phyloP scores from a whole-genome alignment of 2,329 filamentous ascomycete genomes.

The Fusarium xylarioides region DNA sequence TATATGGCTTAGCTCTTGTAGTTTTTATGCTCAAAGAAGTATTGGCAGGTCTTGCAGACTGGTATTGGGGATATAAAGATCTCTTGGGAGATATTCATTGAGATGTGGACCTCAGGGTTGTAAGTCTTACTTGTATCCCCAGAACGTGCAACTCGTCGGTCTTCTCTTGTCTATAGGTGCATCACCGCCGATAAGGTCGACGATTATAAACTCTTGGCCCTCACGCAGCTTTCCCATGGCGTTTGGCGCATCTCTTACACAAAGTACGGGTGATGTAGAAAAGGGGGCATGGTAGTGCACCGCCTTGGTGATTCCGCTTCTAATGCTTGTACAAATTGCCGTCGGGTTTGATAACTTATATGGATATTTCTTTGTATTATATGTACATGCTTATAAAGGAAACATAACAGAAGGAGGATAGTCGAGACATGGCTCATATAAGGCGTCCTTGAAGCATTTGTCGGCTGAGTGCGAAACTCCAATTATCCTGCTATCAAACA shows the following conservation, averaged over 20 bases:
- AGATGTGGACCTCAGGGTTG: background rate
- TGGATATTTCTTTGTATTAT: background rate
- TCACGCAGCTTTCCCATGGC: too few relatives aligned
- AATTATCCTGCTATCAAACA: background rate
- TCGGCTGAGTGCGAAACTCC: too few relatives aligned
- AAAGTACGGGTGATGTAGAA: background rate
- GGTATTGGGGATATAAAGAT: background rate
- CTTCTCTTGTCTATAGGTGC: background rate
- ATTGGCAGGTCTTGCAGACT: too few relatives aligned
- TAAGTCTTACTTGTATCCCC: background rate
- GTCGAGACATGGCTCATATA: background rate
- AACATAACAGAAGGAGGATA: background rate
- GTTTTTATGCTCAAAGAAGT: too few relatives aligned
- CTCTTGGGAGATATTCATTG: background rate
- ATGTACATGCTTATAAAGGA: background rate
- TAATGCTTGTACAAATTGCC: background rate
- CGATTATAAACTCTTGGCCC: fast-evolving
- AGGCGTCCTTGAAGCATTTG: background rate
- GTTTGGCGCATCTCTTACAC: background rate
- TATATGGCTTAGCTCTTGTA: background rate
- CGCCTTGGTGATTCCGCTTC: background rate
- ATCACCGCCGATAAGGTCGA: background rate
- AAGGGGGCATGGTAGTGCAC: background rate
- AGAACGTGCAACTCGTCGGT: background rate
- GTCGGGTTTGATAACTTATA: background rate